Percentiles rank a stretch among this genome's conserved stretches.
Evolutionary conservation across 495 filamentous ascomycete genomes (phyloP).

Genomic region (Penicillium nucicola): DNA sequence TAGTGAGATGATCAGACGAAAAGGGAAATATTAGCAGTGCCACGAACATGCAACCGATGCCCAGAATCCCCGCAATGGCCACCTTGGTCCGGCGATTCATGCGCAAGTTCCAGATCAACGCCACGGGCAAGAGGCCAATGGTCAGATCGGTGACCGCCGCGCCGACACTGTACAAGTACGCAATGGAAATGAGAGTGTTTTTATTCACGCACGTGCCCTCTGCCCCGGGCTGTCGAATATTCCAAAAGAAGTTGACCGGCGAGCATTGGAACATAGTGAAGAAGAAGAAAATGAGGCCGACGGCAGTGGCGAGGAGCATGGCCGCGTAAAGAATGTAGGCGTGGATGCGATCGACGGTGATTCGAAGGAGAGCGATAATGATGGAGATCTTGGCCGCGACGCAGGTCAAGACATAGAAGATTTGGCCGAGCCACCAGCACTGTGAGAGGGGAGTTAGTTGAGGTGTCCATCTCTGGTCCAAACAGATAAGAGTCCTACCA

Average conservation of each 20-base stretch:
- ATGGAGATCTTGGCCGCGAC: conserved; percentile 35
- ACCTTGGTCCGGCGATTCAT: conserved; percentile 29
- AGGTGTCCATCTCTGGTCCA: background rate
- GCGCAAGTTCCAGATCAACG: conserved; percentile 29
- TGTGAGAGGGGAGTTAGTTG: conserved; percentile 2
- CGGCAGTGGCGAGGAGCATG: conserved; percentile 18
- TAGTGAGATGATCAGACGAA: background rate
- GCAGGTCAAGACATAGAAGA: conserved; percentile 33
- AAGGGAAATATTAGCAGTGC: background rate
- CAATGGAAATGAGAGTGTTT: conserved; percentile 22
- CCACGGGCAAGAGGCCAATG: conserved; percentile 30
- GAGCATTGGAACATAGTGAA: conserved; percentile 36
- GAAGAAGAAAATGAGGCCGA: conserved; percentile 29
- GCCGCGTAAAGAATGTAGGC: conserved; percentile 29
- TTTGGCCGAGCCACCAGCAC: conserved; percentile 34
- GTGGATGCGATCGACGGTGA: conserved; percentile 28
- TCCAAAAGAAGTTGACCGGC: conserved; percentile 35
- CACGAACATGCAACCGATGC: conserved; percentile 35
- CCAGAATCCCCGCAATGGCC: conserved; percentile 24
- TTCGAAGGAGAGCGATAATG: conserved; percentile 35
- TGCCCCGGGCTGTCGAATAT: conserved; percentile 2
- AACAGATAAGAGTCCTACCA: conserved; percentile 19
- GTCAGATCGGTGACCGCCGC: conserved; percentile 34
- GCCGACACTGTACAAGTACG: conserved; percentile 35
- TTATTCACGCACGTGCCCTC: conserved; percentile 27